A percentile compares a stretch with the other conserved stretches of the same genome.
Evolutionary conservation across 208 protist genomes (phyloP).

Genomic region (Trypanosoma scelopori): DNA sequence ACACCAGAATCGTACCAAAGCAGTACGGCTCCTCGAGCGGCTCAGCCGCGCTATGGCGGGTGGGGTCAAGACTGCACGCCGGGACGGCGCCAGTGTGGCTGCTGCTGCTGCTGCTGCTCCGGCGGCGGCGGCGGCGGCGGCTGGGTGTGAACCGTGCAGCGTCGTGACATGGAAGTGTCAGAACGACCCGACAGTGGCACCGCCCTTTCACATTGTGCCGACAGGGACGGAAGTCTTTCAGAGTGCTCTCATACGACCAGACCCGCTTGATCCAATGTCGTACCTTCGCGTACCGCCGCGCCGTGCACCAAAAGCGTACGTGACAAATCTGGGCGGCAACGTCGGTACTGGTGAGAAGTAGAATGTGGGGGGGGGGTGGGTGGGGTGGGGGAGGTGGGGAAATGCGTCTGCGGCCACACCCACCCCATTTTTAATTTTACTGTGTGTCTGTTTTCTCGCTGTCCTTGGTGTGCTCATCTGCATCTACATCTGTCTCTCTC

Average conservation of each 20-base stretch:
- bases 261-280: slow-evolving; percentile 78
- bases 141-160: neutral
- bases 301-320: slow-evolving; percentile 44
- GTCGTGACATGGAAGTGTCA: slow-evolving; percentile 66
- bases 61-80: slow-evolving; percentile 13
- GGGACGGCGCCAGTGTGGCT: neutral
- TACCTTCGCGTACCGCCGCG: slow-evolving; percentile 72
- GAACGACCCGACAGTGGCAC: slow-evolving; percentile 55
- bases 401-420: too few relatives aligned
- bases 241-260: slow-evolving; percentile 53
- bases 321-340: slow-evolving; percentile 67
- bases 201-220: slow-evolving; percentile 68
- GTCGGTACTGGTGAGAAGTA: slow-evolving; percentile 10
- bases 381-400: too few relatives aligned
- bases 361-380: too few relatives aligned
- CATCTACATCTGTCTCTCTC: too few relatives aligned
- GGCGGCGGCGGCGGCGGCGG: slow-evolving; percentile 5
- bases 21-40: slow-evolving; percentile 61
- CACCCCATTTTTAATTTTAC: slow-evolving; percentile 11
- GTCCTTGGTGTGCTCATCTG: too few relatives aligned
- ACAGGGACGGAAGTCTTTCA: slow-evolving; percentile 74
- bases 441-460: too few relatives aligned
- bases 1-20: slow-evolving; percentile 63
- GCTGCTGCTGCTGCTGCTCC: too few relatives aligned
- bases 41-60: slow-evolving; percentile 56